Conservation (phyloP, 148 eudicot genomes). For the Vaccinium vitisidaea region DNA sequence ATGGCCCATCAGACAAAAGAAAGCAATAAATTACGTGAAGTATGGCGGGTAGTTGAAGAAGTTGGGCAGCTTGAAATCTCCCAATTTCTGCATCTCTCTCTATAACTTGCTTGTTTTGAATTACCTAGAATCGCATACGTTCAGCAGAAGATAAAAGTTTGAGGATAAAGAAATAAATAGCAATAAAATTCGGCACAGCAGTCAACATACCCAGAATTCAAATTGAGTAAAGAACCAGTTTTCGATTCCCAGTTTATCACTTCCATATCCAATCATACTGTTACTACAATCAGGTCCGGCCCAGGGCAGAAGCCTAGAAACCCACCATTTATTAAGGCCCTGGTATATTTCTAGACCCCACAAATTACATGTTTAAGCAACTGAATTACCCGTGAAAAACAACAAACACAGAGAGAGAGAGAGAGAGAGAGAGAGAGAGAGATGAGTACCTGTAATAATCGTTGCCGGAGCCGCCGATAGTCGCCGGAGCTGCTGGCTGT, state of each 20-base stretch:
- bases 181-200: not conserved
- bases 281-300: not conserved
- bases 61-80: conserved; percentile 87
- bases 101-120: conserved; percentile 2
- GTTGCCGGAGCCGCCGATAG: not conserved
- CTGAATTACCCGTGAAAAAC: too few species aligned
- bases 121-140: conserved; percentile 3
- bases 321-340: not conserved
- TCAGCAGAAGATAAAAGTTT: not conserved
- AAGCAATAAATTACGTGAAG: conserved; percentile 66
- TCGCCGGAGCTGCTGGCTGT: too few species aligned
- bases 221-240: not conserved
- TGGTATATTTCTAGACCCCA: too few species aligned
- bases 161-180: not conserved
- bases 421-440: not conserved
- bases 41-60: conserved; percentile 98
- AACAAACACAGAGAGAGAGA: too few species aligned
- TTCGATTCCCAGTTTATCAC: not conserved
- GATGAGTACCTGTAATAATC: not conserved
- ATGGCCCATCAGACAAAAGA: not conserved
- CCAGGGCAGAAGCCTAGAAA: not conserved
- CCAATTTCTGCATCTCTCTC: conserved; percentile 72
- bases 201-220: not conserved
- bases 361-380: too few species aligned
- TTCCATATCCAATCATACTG: not conserved